Evolutionary conservation across 768 basidiomycete species (phyloP), one percentile per base, ranked within the genome.

Genomic region (Psilocybe tampanensis): DNA sequence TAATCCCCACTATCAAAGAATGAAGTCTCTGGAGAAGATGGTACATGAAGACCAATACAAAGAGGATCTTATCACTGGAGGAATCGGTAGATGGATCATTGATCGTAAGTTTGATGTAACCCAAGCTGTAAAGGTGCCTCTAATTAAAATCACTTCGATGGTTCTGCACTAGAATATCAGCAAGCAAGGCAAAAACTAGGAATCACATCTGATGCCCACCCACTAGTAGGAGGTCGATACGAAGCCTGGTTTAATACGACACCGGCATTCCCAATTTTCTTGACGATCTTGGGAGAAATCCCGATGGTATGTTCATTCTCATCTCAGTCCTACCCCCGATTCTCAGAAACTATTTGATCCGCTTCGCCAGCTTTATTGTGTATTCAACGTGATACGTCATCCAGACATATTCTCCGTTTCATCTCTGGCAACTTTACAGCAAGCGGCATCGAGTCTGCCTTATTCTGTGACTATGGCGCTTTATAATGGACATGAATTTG

Each of bases 351-450:
- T 8, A 4, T 29, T 29, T 29, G 5, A 29, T 45, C 23, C 1
- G 11, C 21, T 42, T 19, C 23, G 2, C 47, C 29, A 79, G 78
- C 56, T 76, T 1, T 79, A 73, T 45, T 79, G 72, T 43, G 77
- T 73, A 1, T 39, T 70, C 7, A 64, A 68, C 23, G 71, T 71
- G 0, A 51, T 76, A 1, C 34, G 72, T 2, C 64, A 67, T 34
- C 77, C 78, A 3, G 54, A 65, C 0, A 66, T 65, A 41, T 73
- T 77, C 44, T 75, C 78, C 2, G 48, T 80, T 17, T 68, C 75
- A 0, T 73, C 74, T 1, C 66, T 80, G 22, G 77, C 76, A 1
- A 73, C 76, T 41, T 64, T 80, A 2, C 76, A 79, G 26, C 70
- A 74, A 47, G 75, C 76, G 0, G 71, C 76, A 1, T 43, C 58